phyloP scores from a whole-genome alignment of 768 basidiomycete species.

The Tephrocybe sp. region DNA sequence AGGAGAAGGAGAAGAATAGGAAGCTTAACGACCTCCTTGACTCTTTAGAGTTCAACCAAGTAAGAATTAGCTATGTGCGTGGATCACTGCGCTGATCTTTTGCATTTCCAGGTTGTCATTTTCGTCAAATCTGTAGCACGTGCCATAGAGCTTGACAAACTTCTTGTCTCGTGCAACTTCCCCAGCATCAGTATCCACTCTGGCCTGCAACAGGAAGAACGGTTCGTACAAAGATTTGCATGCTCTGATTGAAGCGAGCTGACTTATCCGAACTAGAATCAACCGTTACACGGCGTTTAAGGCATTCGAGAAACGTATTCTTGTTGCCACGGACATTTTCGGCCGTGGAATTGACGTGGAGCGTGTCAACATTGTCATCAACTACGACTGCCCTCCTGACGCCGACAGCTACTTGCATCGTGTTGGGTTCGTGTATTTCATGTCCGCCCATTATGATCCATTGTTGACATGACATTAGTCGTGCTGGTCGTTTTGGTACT shows the following conservation, averaged over 20 bases:
- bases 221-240: slow-evolving; percentile 50
- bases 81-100: not conserved
- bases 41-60: slow-evolving; percentile 97
- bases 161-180: slow-evolving; percentile 97
- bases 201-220: slow-evolving; percentile 91
- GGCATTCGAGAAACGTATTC: slow-evolving; percentile 98
- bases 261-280: slow-evolving; percentile 55
- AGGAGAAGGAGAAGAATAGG: slow-evolving; percentile 94
- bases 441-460: not conserved
- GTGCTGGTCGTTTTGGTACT: slow-evolving; percentile 98
- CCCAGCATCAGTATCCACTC: slow-evolving; percentile 98
- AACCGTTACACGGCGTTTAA: slow-evolving; percentile 97
- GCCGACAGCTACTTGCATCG: slow-evolving; percentile 99
- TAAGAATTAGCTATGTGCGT: slow-evolving; percentile 28
- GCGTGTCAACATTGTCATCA: slow-evolving; percentile 98
- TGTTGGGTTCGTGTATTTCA: slow-evolving; percentile 67
- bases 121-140: slow-evolving; percentile 98
- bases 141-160: slow-evolving; percentile 94
- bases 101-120: slow-evolving; percentile 92
- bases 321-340: slow-evolving; percentile 99
- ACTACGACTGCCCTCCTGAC: slow-evolving; percentile 97
- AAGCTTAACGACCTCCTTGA: slow-evolving; percentile 96
- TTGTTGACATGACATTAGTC: slow-evolving; percentile 42
- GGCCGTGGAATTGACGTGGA: slow-evolving; percentile 99
- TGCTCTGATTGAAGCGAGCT: not conserved